phyloP scores from a whole-genome alignment of 2,329 filamentous ascomycete genomes.

The Colletotrichum limetticola region DNA sequence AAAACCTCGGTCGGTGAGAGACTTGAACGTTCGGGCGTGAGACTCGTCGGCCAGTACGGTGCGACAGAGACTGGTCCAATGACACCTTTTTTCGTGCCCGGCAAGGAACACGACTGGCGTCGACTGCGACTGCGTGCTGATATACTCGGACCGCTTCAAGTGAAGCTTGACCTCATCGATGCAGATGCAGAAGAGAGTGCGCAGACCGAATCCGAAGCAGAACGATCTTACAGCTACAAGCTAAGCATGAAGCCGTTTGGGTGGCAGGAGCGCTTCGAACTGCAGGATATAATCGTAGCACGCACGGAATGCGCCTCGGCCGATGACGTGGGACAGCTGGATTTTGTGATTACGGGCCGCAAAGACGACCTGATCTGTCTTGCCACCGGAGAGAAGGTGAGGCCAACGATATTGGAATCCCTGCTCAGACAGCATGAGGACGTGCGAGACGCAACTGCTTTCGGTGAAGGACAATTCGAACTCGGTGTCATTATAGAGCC shows the following conservation, averaged over 20 bases:
- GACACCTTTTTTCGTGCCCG: conserved; percentile 45
- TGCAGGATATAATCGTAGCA: too few species aligned
- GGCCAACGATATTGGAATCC: conserved; percentile 38
- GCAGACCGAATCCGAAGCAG: conserved; percentile 35
- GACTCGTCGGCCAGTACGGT: conserved; percentile 48
- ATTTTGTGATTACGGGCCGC: conserved; percentile 41
- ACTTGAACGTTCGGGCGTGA: conserved; percentile 39
- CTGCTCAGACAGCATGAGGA: conserved; percentile 34
- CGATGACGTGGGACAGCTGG: too few species aligned
- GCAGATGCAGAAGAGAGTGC: too few species aligned
- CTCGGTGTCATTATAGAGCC: conserved; percentile 40
- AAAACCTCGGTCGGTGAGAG: conserved; percentile 39
- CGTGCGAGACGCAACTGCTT: conserved; percentile 37
- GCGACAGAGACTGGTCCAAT: conserved; percentile 48
- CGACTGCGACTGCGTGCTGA: conserved; percentile 46
- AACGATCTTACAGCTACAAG: conserved; percentile 35
- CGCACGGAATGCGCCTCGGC: too few species aligned
- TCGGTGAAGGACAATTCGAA: conserved; percentile 38
- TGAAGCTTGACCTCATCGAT: too few species aligned
- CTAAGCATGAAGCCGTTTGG: conserved; percentile 8
- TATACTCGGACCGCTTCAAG: conserved; percentile 25
- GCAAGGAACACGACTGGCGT: conserved; percentile 43
- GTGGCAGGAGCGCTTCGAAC: too few species aligned
- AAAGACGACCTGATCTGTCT: conserved; percentile 44
- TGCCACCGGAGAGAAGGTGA: conserved; percentile 40